Percentiles rank a stretch among this genome's conserved stretches.
Conservation (phyloP, 2,329 filamentous ascomycete genomes). For the Talaromyces sp. region DNA sequence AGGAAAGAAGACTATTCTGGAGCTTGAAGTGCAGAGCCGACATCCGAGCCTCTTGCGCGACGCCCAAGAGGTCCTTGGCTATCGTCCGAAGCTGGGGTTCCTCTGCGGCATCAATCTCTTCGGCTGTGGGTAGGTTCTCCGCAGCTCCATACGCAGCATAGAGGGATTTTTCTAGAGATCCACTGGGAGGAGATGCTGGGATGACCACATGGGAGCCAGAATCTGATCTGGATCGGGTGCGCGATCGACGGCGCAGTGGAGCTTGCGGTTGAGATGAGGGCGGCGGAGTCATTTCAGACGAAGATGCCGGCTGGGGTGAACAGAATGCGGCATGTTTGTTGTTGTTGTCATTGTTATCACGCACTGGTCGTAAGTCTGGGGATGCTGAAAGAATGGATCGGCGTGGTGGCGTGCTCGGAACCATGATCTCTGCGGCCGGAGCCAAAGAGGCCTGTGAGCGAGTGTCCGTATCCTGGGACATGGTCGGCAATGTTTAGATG, state of each 20-base stretch:
- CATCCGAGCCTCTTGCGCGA: conserved; percentile 65
- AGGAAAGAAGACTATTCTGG: conserved; percentile 75
- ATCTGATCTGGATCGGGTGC: conserved; percentile 33
- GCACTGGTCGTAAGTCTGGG: conserved; percentile 25
- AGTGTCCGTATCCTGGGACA: conserved; percentile 26
- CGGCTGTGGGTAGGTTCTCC: conserved; percentile 40
- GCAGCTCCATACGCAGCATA: conserved; percentile 37
- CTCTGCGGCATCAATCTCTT: conserved; percentile 49
- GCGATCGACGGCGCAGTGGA: conserved; percentile 26
- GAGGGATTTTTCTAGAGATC: conserved; percentile 32
- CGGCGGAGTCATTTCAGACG: conserved; percentile 55
- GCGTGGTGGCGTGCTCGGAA: conserved; percentile 29
- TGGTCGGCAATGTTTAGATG: conserved; percentile 11
- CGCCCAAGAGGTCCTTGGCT: conserved; percentile 47
- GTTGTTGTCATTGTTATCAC: conserved; percentile 24
- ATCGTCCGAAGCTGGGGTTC: conserved; percentile 49
- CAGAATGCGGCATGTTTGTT: conserved; percentile 26
- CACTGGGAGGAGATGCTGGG: conserved; percentile 47
- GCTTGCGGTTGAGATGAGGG: conserved; percentile 54
- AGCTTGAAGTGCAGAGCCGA: conserved; percentile 85
- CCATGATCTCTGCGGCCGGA: conserved; percentile 32
- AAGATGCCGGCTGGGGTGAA: conserved; percentile 41
- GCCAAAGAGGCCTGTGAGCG: conserved; percentile 30
- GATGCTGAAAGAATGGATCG: conserved; percentile 30
- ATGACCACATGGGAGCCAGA: conserved; percentile 33